Evolutionary conservation across 768 basidiomycete species (phyloP).

Genomic region (Russula brevipes): DNA sequence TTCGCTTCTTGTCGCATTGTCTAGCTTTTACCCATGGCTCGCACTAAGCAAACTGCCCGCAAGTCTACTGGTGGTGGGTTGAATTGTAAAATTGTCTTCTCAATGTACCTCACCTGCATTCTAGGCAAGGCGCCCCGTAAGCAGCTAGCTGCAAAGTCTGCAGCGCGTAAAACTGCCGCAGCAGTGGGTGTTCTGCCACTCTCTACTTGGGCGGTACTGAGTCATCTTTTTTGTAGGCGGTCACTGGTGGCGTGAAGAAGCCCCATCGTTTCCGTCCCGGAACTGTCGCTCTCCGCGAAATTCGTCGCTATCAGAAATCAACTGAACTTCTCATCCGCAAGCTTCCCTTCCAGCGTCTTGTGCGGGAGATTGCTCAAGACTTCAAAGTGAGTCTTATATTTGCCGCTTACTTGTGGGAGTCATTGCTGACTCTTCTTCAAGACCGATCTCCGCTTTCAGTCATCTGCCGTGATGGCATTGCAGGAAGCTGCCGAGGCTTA

Average conservation of each 20-base stretch:
- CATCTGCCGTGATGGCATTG: constrained; percentile 85
- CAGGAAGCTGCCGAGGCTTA: constrained; percentile 90
- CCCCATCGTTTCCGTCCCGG: constrained; percentile 86
- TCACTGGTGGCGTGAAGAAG: constrained; percentile 93
- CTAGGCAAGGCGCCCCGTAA: constrained; percentile 74
- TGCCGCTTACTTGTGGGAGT: not conserved
- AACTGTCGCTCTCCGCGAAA: constrained; percentile 92
- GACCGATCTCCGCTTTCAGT: constrained; percentile 93
- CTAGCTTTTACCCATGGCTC: constrained; percentile 46
- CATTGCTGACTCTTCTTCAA: constrained; percentile 28
- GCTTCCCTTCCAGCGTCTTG: constrained; percentile 91
- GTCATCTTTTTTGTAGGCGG: constrained; percentile 39
- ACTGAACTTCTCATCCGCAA: constrained; percentile 91
- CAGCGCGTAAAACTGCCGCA: constrained; percentile 57
- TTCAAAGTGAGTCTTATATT: constrained; percentile 55
- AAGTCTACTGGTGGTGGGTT: constrained; percentile 75
- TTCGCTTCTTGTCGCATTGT: not conserved
- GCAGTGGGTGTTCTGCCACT: constrained; percentile 22
- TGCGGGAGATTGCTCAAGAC: constrained; percentile 93
- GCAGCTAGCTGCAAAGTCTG: constrained; percentile 75
- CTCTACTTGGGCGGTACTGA: constrained; percentile 47
- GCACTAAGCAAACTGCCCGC: constrained; percentile 83
- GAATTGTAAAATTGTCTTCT: not conserved
- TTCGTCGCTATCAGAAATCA: constrained; percentile 87
- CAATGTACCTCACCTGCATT: not conserved